Base-by-base conservation (phyloP, 2,329 filamentous ascomycete genomes). In the Didymella keratinophila region DNA sequence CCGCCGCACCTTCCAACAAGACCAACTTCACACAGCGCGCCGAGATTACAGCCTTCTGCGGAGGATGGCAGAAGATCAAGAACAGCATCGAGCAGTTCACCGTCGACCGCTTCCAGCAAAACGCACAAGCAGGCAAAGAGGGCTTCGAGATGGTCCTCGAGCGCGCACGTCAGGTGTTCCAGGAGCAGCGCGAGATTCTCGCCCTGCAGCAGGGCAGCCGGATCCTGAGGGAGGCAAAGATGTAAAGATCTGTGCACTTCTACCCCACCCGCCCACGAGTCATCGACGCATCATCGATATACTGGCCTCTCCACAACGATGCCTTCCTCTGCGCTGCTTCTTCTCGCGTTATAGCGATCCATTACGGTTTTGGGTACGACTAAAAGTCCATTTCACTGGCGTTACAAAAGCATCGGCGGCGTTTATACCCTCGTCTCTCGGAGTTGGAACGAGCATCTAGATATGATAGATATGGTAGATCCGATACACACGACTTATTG, bases 11-110 rank as follows among this genome's bases (percentile, higher is more conserved):
- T 5, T 64, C 76, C 27, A 85, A 79, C 36, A 84, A 81, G 76
- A 99, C 95, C 2, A 85, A 89, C 63, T 98, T 99, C 74, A 84
- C 87, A 46, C 95, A 99, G 81, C 89, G 92, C 61, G 95, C 95
- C 37, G 88, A 93, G 79, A 94, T 99, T 74, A 97, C 93, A 1
- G 95, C 95, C 0, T 82, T 98, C 10, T 97, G 93, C 77, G 94
- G 95, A 67, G 95, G 95, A 62, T 99, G 95, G 93, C 92, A 97
- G 80, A 92, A 93, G 75, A 93, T 98, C 76, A 95, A 92, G 83
- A 97, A 95, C 80, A 92, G 89, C 76, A 96, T 99, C 70, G 95
- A 99, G 81, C 93, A 98, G 70, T 88, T 91, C 51, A 90, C 93
- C 41, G 90, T 98, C 43, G 90, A 90, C 65, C 84, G 92, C 53